Percentiles rank a stretch among this genome's conserved stretches.
phyloP scores from a whole-genome alignment of 495 filamentous ascomycete species.

The Annulohypoxylon moriforme region DNA sequence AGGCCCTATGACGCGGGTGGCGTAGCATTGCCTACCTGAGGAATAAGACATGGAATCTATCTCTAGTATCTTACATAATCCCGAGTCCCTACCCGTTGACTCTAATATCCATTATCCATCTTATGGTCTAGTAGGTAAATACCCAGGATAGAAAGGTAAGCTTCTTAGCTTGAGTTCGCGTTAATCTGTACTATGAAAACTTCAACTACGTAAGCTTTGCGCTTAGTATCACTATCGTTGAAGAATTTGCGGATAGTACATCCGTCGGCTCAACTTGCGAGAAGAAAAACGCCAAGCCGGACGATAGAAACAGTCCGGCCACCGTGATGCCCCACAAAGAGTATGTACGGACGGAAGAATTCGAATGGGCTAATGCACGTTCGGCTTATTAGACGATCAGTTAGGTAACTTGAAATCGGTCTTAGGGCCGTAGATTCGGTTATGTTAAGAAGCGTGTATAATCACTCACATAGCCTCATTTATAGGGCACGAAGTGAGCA shows the following conservation, averaged over 20 bases:
- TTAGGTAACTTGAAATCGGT: too few species aligned
- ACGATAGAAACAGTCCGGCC: not conserved
- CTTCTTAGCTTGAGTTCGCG: too few species aligned
- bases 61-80: not conserved
- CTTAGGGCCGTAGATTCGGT: too few species aligned
- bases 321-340: not conserved
- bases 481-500: not conserved
- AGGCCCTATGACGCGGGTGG: not conserved
- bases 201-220: too few species aligned
- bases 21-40: not conserved
- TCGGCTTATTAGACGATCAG: not conserved
- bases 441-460: too few species aligned
- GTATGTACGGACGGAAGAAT: constrained; percentile 16
- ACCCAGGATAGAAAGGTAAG: too few species aligned
- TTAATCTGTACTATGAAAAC: too few species aligned
- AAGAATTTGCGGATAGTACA: not conserved
- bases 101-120: too few species aligned
- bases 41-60: not conserved
- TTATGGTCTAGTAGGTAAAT: too few species aligned
- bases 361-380: not conserved
- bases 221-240: not conserved
- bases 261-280: not conserved
- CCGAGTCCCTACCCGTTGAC: not conserved
- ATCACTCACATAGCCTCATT: too few species aligned
- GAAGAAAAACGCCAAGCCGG: not conserved